Base-by-base conservation (phyloP, 2,329 filamentous ascomycete species). In the Xylaria sp. region DNA sequence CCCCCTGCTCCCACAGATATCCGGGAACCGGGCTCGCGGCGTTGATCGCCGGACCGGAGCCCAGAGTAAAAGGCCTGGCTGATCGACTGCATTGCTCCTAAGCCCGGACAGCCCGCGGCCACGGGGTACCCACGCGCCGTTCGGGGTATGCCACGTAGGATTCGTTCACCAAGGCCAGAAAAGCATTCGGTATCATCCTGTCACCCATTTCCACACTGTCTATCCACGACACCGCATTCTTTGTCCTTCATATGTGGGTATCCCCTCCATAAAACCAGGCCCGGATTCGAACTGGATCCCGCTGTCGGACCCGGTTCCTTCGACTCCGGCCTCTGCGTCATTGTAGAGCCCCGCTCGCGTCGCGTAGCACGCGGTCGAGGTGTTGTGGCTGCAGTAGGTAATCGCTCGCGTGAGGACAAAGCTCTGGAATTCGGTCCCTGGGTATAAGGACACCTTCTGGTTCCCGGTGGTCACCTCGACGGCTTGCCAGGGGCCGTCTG, bases 401-500 rank as follows among this genome's bases (percentile, higher is more conserved):
- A 57, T 68, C 1, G n/a, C n/a, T n/a, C n/a, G n/a, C n/a, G 60
- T 65, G 13, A 69, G 61, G 40, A 72, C 29, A 42, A 59, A 69
- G 2, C 50, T 64, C 26, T 66, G 56, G 34, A 56, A 71, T 21
- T 68, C 66, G 2, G 57, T 58, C 16, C 69, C 69, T 2, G 69
- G 69, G 47, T 64, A 71, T 20, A 72, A 34, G 13, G 64, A 52
- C 50, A 71, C 59, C 19, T 49, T 62, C 19, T 66, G 60, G 17
- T 18, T 48, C 21, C 64, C 63, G 17, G 68, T 7, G 7, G 52
- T 65, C 17, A 69, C 60, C 22, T 65, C 59, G 18, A 71, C 55
- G 6, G 68, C 68, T 7, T 64, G 63, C 70, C 71, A 72, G 6
- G 71, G 71, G 4, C 71, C 71, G 21, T 73, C 71, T 8, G 70